Evolutionary conservation across 192 early-diverging fungal species (phyloP).

Genomic region (Allomyces javanicus): DNA sequence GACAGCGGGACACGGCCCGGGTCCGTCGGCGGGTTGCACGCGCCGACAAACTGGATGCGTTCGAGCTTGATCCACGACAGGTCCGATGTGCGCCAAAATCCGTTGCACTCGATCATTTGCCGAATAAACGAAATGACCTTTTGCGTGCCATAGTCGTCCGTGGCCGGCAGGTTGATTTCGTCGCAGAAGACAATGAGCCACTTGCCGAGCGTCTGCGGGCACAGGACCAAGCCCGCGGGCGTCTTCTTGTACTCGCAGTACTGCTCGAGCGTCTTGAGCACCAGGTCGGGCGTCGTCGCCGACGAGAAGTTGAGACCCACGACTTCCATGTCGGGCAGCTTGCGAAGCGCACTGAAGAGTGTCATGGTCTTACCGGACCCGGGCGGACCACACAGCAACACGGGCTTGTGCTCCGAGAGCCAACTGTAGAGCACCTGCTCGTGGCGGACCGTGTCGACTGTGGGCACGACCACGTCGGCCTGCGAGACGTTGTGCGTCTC

Average conservation of each 20-base stretch:
- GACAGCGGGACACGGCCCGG: conserved; percentile 90
- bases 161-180: conserved; percentile 94
- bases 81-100: conserved; percentile 86
- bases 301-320: conserved; percentile 97
- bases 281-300: conserved; percentile 86
- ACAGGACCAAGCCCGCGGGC: conserved; percentile 67
- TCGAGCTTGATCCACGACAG: conserved; percentile 87
- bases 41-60: conserved; percentile 97
- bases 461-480: conserved; percentile 91
- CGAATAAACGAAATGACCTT: conserved; percentile 91
- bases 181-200: conserved; percentile 99
- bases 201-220: conserved; percentile 59
- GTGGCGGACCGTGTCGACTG: conserved; percentile 91
- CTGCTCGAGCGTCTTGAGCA: conserved; percentile 90
- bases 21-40: conserved; percentile 99
- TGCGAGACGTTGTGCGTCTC: conserved; percentile 78
- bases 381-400: conserved; percentile 95
- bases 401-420: conserved; percentile 84
- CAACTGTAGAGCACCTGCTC: conserved; percentile 89
- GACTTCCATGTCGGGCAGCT: conserved; percentile 86
- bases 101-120: conserved; percentile 82
- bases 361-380: conserved; percentile 99
- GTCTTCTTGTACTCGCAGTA: conserved; percentile 96
- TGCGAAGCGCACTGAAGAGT: conserved; percentile 81
- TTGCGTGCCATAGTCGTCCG: conserved; percentile 94